These are phyloP conservation scores for Plectosphaerella plurivora DNA, from an alignment of 2,329 filamentous ascomycete species.

Conservation along the genomic window DNA sequence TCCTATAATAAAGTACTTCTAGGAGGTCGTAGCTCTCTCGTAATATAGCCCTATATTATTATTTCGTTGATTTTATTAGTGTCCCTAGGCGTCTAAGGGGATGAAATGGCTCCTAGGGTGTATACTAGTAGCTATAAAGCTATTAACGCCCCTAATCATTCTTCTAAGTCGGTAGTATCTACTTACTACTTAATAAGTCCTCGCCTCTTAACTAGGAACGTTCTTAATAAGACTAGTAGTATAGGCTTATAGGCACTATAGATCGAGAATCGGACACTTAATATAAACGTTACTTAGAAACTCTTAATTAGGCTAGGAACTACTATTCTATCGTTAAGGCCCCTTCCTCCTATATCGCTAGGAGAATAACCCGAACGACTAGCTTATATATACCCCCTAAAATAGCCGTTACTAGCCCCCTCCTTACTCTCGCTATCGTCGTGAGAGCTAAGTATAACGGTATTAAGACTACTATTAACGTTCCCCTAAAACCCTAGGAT, in stretches of 20 bases:
- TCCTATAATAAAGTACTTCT: constrained; percentile 7
- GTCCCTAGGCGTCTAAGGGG: neutral
- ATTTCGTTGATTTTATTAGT: no score
- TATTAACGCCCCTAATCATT: neutral
- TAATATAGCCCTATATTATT: neutral
- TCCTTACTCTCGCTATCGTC: neutral
- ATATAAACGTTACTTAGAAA: constrained; percentile 19
- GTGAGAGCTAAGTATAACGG: neutral
- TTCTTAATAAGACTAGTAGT: constrained; percentile 14
- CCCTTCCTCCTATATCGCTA: neutral
- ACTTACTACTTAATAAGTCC: constrained; percentile 4
- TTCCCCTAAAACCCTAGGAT: neutral
- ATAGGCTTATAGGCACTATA: constrained; percentile 13
- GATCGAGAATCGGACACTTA: constrained; percentile 19
- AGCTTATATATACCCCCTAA: neutral
- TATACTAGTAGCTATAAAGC: constrained; percentile 20
- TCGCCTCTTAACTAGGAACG: constrained; percentile 11
- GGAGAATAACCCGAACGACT: neutral
- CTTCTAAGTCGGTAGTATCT: neutral
- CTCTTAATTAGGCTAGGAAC: constrained; percentile 16
- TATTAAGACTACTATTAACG: constrained; percentile 2
- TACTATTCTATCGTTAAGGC: constrained; percentile 3
- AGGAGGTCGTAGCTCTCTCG: neutral
- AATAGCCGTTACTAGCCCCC: no score
- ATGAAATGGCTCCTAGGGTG: constrained; percentile 19